Base-by-base conservation (phyloP, 192 early-diverging fungal genomes). In the Powellomyces hirtus region DNA sequence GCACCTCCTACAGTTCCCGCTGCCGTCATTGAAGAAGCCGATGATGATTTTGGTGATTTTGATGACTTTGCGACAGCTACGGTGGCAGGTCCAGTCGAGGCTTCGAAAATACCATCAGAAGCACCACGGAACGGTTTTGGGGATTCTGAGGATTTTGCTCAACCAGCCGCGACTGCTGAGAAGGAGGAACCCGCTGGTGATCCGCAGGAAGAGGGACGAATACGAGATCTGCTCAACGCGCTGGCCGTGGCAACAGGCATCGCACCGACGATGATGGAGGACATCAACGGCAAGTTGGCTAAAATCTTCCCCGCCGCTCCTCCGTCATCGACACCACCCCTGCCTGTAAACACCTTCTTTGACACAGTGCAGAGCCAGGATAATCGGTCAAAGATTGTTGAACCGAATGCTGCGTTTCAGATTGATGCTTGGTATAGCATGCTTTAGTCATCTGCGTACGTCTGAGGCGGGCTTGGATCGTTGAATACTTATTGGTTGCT, bases 21-120 rank as follows among this genome's bases (percentile, higher is more conserved):
- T 18, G 30, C 42, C 40, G 31, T 45, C 42, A 2, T 24, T 20
- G 62, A 18, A 51, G 61, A 66, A 33, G 77, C 74, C 13, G 74
- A 77, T 45, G 80, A 77, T 55, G 80, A 79, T 60, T 82, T 82
- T 66, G 81, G 75, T 5, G 71, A 76, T 36, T 79, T 78, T 63
- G 75, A 66, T n/a, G 70, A 72, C 20, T 73, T 73, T 68, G 60
- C 24, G 18, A n/a, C n/a, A n/a, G 29, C 53, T 30, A 22, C 53
- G 46, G 46, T 16, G 5, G 46, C n/a, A 49, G 46, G n/a, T n/a
- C n/a, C n/a, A n/a, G n/a, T n/a, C n/a, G n/a, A n/a, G n/a, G n/a
- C n/a, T n/a, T n/a, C n/a, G n/a, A n/a, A n/a, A n/a, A n/a, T n/a
- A n/a, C n/a, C n/a, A n/a, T n/a, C n/a, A n/a, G n/a, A n/a, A n/a